Evolutionary conservation across 306 rosid species (phyloP).

Genomic region (Fragaria nilgerrensis): DNA sequence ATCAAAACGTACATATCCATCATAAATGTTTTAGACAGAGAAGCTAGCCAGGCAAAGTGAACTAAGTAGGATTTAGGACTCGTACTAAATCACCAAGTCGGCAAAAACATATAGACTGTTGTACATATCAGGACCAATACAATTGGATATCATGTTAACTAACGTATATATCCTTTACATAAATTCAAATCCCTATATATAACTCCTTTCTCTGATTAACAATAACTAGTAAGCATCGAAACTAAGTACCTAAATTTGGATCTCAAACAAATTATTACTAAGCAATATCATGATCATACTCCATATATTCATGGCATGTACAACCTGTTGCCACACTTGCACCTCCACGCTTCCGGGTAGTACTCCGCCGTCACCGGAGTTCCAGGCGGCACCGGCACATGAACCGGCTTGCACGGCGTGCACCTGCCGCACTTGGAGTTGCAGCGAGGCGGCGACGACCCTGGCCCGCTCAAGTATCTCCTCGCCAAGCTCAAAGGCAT

Average conservation of each 20-base stretch:
- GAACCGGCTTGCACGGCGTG: slow-evolving; percentile 80
- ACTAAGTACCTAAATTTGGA: neutral
- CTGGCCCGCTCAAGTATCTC: slow-evolving; percentile 64
- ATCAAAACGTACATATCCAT: too few species aligned
- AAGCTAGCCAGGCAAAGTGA: too few species aligned
- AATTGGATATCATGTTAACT: neutral
- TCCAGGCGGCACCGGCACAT: slow-evolving; percentile 87
- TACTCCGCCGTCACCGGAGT: slow-evolving; percentile 82
- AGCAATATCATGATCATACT: neutral
- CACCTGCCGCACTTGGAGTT: slow-evolving; percentile 72
- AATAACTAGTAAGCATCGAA: neutral
- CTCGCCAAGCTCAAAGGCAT: slow-evolving; percentile 30
- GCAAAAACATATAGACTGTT: neutral
- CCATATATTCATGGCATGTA: slow-evolving; percentile 69
- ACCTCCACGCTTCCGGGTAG: slow-evolving; percentile 98
- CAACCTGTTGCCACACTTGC: slow-evolving; percentile 89
- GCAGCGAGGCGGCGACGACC: slow-evolving; percentile 87
- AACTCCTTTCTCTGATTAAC: neutral
- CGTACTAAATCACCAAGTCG: neutral
- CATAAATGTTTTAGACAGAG: too few species aligned
- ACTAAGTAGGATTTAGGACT: too few species aligned
- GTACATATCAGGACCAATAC: neutral
- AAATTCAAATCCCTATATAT: slow-evolving; percentile 3
- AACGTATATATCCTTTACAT: neutral
- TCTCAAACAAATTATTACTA: neutral